These are phyloP conservation scores for Aspergillus ostianus DNA, from an alignment of 495 filamentous ascomycete species.

Conservation along the genomic window DNA sequence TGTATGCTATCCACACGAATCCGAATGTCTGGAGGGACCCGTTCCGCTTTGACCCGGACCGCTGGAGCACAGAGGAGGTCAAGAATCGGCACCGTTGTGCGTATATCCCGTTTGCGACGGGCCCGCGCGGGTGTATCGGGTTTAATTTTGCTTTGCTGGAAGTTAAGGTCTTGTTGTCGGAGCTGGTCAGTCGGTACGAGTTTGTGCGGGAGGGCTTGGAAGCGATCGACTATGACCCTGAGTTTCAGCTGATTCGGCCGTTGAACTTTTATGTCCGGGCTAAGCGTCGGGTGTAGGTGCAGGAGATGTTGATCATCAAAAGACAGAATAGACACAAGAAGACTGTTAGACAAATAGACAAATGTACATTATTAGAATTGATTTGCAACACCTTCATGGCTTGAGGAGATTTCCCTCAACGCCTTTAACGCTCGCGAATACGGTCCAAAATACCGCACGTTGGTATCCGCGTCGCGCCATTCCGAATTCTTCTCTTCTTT, in stretches of 20 bases:
- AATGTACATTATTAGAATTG: too few species aligned
- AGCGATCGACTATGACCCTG: slow-evolving; percentile 53
- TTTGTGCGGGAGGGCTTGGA: slow-evolving; percentile 41
- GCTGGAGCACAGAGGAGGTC: slow-evolving; percentile 49
- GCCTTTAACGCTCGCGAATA: too few species aligned
- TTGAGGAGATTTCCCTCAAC: too few species aligned
- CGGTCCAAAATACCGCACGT: too few species aligned
- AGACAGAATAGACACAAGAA: not conserved
- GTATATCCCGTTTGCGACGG: slow-evolving; percentile 54
- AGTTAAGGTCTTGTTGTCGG: slow-evolving; percentile 49
- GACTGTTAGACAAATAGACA: too few species aligned
- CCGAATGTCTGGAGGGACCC: slow-evolving; percentile 51
- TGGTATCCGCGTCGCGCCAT: too few species aligned
- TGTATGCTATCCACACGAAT: slow-evolving; percentile 54
- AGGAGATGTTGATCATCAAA: not conserved
- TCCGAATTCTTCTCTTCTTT: too few species aligned
- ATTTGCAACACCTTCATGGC: too few species aligned
- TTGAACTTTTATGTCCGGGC: slow-evolving; percentile 53
- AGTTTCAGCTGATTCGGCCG: slow-evolving; percentile 53
- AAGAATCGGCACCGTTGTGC: slow-evolving; percentile 40
- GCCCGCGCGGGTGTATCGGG: slow-evolving; percentile 51
- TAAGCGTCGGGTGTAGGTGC: slow-evolving; percentile 37
- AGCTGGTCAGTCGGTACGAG: slow-evolving; percentile 53
- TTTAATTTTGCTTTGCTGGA: slow-evolving; percentile 60
- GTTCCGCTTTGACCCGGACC: slow-evolving; percentile 51